These are phyloP conservation scores for Leccinum pseudoinsigne DNA, from an alignment of 1,284 basidiomycete species.

Conservation along the genomic window DNA sequence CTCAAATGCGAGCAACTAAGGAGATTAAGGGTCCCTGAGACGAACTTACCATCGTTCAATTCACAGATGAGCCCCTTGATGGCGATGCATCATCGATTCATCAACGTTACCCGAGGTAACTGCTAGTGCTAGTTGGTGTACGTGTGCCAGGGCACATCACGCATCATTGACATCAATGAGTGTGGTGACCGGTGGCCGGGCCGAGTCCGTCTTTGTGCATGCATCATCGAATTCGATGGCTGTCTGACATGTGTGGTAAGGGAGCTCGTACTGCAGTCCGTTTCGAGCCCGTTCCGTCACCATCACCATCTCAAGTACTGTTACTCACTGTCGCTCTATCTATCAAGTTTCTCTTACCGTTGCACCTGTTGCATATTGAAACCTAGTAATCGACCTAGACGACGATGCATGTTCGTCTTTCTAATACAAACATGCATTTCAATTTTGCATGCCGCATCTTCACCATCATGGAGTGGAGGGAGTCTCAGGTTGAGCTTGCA, in stretches of 20 bases:
- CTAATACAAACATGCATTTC: background rate
- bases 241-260: background rate
- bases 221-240: background rate
- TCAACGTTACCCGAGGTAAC: background rate
- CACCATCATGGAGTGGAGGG: background rate
- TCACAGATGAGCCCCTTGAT: background rate
- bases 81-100: background rate
- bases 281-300: background rate
- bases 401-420: background rate
- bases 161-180: background rate
- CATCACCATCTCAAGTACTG: background rate
- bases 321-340: background rate
- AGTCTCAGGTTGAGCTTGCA: background rate
- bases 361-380: background rate
- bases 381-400: background rate
- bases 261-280: background rate
- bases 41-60: background rate
- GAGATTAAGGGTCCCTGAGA: background rate
- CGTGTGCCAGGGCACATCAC: background rate
- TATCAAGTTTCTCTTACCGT: background rate
- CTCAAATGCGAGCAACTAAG: background rate
- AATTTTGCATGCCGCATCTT: background rate
- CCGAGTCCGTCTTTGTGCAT: background rate
- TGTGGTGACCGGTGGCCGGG: background rate
- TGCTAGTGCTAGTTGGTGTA: background rate